phyloP scores from a whole-genome alignment of 371 early-diverging fungal genomes.

The Lichtheimia ramosa region DNA sequence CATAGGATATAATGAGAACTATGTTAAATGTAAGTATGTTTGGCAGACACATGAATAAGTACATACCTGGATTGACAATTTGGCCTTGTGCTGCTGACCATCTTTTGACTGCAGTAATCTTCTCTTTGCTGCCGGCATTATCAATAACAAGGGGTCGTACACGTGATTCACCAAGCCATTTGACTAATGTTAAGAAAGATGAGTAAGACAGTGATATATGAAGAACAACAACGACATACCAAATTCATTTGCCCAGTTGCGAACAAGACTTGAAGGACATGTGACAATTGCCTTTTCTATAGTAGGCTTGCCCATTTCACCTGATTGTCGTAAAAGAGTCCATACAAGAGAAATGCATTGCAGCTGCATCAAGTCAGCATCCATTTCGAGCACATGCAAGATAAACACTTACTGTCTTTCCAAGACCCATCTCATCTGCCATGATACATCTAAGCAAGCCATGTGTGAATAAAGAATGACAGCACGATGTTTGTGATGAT shows the following conservation, averaged over 20 bases:
- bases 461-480: too few species aligned
- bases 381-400: neutral
- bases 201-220: neutral
- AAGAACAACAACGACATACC: conserved; percentile 26
- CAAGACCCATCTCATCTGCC: conserved; percentile 99
- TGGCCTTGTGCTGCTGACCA: conserved; percentile 87
- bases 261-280: conserved; percentile 82
- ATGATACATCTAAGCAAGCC: conserved; percentile 83
- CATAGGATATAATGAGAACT: conserved; percentile 95
- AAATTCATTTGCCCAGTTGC: conserved; percentile 88
- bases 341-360: conserved; percentile 93
- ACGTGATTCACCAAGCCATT: conserved; percentile 89
- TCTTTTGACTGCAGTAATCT: conserved; percentile 72
- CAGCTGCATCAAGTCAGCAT: conserved; percentile 34
- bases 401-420: conserved; percentile 77
- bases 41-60: neutral
- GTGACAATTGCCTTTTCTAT: conserved; percentile 89
- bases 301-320: conserved; percentile 82
- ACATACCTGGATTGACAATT: conserved; percentile 73
- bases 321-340: conserved; percentile 92
- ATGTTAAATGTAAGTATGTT: conserved; percentile 2
- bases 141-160: conserved; percentile 85
- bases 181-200: conserved; percentile 43
- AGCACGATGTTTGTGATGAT: neutral
- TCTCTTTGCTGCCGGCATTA: conserved; percentile 85